Evolutionary conservation across 2,329 filamentous ascomycete species (phyloP).

Genomic region (Herpotrichia juniperi): DNA sequence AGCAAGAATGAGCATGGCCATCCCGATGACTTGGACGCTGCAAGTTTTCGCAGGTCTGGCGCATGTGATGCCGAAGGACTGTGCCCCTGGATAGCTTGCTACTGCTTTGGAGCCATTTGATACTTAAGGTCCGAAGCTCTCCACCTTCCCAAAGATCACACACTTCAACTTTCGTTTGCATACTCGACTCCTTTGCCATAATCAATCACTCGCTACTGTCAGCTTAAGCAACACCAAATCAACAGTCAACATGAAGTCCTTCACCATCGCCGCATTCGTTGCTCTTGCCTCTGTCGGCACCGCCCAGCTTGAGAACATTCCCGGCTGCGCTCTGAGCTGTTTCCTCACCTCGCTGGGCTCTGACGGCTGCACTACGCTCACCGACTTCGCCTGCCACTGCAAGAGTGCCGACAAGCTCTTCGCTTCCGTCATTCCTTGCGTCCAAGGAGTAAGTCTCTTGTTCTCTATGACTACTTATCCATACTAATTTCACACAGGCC

Average conservation of each 20-base stretch:
- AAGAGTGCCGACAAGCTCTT: constrained; percentile 51
- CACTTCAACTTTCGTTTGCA: constrained; percentile 13
- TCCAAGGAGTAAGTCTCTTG: constrained; percentile 48
- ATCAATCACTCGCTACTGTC: constrained; percentile 17
- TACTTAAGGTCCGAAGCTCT: constrained; percentile 15
- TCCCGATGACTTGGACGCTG: constrained; percentile 8
- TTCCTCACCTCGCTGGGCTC: constrained; percentile 49
- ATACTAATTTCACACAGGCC: constrained; percentile 41
- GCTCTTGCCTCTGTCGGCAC: constrained; percentile 52
- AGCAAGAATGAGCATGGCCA: constrained; percentile 14
- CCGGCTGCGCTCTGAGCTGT: constrained; percentile 54
- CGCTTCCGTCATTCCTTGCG: constrained; percentile 52
- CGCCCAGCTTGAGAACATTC: constrained; percentile 54
- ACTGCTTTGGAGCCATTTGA: constrained; percentile 1
- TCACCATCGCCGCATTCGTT: constrained; percentile 44
- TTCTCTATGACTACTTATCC: constrained; percentile 37
- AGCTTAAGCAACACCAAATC: constrained; percentile 8
- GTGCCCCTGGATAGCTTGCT: constrained; percentile 3
- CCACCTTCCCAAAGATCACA: constrained; percentile 4
- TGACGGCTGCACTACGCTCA: constrained; percentile 54
- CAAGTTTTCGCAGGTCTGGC: neutral
- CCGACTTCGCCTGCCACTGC: constrained; percentile 59
- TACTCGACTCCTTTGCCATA: constrained; percentile 2
- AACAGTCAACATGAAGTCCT: constrained; percentile 46
- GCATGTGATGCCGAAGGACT: constrained; percentile 20